These are phyloP conservation scores for Ceratobasidium sp. DNA, from an alignment of 1,284 basidiomycete species.

Conservation along the genomic window DNA sequence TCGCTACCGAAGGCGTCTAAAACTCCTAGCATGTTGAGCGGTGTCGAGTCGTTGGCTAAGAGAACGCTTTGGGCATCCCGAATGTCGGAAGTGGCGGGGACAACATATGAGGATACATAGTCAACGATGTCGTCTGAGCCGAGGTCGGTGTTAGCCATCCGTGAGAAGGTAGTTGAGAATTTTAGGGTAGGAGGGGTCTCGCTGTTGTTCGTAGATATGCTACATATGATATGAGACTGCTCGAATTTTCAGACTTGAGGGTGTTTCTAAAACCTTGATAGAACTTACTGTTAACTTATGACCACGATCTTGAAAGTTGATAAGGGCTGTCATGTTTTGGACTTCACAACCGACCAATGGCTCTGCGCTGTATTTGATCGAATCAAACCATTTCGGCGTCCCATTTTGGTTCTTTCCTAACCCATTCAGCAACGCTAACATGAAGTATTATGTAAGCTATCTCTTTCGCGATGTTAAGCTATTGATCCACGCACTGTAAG, in stretches of 20 bases:
- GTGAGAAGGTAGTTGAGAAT: conserved; percentile 40
- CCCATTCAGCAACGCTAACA: conserved; percentile 19
- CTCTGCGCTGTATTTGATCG: conserved; percentile 22
- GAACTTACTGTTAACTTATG: conserved; percentile 18
- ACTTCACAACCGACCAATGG: conserved; percentile 29
- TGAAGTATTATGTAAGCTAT: not conserved
- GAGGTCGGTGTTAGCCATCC: conserved; percentile 45
- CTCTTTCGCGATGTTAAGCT: not conserved
- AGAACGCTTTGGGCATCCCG: conserved; percentile 23
- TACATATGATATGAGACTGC: conserved; percentile 38
- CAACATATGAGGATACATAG: conserved; percentile 41
- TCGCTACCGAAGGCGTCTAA: conserved; percentile 42
- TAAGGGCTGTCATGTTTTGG: conserved; percentile 41
- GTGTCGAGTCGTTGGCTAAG: not conserved
- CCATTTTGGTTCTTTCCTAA: conserved; percentile 26
- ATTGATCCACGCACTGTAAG: conserved; percentile 17
- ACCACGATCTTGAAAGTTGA: conserved; percentile 40
- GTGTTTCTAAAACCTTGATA: too few species aligned
- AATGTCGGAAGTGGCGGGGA: conserved; percentile 24
- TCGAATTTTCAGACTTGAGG: not conserved
- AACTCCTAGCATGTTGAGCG: conserved; percentile 41
- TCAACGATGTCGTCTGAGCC: conserved; percentile 40
- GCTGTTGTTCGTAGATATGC: not conserved
- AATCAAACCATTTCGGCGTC: conserved; percentile 35
- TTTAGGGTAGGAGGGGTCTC: conserved; percentile 24